phyloP scores from a whole-genome alignment of 441 rosid genomes.

The Biscutella auriculata region DNA sequence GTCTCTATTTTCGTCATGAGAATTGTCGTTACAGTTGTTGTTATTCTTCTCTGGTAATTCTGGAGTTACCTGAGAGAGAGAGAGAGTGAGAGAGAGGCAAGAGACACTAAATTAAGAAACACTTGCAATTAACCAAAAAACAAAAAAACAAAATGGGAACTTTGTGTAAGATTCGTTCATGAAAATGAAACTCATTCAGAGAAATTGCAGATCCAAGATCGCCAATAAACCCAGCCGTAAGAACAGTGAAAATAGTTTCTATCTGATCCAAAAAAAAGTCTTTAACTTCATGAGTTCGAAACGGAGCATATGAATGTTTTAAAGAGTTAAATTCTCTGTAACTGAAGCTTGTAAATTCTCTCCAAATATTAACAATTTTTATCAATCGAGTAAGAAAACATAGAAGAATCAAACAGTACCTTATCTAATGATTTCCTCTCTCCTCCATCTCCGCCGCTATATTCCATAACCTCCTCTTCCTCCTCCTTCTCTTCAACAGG shows the following conservation, averaged over 20 bases:
- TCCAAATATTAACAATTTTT: too few relatives aligned
- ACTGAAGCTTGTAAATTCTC: too few relatives aligned
- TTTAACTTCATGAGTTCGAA: neutral
- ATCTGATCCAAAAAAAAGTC: neutral
- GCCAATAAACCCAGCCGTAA: neutral
- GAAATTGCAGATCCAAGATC: neutral
- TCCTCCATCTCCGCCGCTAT: conserved; percentile 16
- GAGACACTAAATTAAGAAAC: conserved; percentile 1
- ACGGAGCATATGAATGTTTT: neutral
- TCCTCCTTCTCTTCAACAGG: too few relatives aligned
- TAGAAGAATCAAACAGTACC: conserved; percentile 25
- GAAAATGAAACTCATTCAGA: neutral
- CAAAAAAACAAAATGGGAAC: too few relatives aligned
- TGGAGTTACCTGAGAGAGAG: conserved; percentile 25
- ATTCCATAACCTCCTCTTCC: neutral
- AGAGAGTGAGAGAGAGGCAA: too few relatives aligned
- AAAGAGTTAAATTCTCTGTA: too few relatives aligned
- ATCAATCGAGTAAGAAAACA: neutral
- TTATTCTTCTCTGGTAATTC: conserved; percentile 6
- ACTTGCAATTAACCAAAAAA: neutral
- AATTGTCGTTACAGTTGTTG: neutral
- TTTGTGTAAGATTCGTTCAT: neutral
- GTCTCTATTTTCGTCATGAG: conserved; percentile 24
- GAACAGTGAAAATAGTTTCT: neutral
- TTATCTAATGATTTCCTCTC: conserved; percentile 26